phyloP scores from a whole-genome alignment of 202 grass and related monocot genomes.

The Hordeum pubiflorum region DNA sequence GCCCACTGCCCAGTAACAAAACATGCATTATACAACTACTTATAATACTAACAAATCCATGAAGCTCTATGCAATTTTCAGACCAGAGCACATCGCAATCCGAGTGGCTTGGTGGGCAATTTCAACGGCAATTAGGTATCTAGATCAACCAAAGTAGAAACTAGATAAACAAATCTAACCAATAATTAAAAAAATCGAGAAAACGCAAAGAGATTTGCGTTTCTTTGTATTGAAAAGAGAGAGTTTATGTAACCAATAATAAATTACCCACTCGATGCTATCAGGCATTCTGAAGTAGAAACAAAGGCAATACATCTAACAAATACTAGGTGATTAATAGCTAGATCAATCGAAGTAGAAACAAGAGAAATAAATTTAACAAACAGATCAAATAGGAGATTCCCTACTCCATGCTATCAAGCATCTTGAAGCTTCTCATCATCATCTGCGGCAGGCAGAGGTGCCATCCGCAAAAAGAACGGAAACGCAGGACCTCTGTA shows the following conservation, averaged over 20 bases:
- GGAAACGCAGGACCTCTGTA: conserved; percentile 22
- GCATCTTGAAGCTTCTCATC: not conserved
- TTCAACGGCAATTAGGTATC: not conserved
- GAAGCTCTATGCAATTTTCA: not conserved
- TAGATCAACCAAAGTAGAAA: not conserved
- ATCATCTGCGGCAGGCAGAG: not conserved
- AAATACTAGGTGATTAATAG: too few species aligned
- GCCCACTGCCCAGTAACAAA: not conserved
- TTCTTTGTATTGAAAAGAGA: too few species aligned
- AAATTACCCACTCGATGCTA: not conserved
- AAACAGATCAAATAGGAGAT: not conserved
- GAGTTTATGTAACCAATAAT: too few species aligned
- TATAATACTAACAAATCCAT: not conserved
- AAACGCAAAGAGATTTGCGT: too few species aligned
- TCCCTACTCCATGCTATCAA: not conserved
- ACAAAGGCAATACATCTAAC: too few species aligned
- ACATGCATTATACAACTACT: not conserved
- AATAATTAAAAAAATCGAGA: too few species aligned
- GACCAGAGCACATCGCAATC: not conserved
- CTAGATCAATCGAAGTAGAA: not conserved
- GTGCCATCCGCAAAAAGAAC: conserved; percentile 14
- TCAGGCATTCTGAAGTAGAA: too few species aligned
- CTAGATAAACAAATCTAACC: not conserved
- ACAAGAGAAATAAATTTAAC: not conserved
- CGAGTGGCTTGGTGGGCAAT: not conserved